phyloP scores from a whole-genome alignment of 1,284 basidiomycete genomes.

The Papiliotrema flavescens region DNA sequence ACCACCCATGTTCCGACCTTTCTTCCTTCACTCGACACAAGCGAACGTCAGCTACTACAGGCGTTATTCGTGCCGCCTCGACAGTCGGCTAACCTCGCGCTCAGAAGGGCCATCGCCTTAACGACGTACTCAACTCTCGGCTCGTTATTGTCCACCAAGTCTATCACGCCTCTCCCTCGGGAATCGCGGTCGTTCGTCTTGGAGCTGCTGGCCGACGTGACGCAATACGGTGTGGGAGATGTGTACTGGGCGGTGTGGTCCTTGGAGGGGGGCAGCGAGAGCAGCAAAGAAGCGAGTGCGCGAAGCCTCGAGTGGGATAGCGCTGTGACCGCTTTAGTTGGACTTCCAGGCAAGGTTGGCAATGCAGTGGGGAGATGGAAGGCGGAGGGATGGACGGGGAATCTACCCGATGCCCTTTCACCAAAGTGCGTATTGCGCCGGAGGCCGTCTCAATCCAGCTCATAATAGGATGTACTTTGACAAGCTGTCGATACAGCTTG shows the following conservation, averaged over 20 bases:
- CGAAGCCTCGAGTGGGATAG: slow-evolving; percentile 39
- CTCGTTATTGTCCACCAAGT: slow-evolving; percentile 5
- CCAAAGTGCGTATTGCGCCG: slow-evolving; percentile 18
- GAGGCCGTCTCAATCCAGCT: slow-evolving; percentile 23
- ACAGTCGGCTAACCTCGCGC: background rate
- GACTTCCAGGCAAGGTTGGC: slow-evolving; percentile 36
- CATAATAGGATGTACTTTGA: slow-evolving; percentile 58
- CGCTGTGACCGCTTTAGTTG: slow-evolving; percentile 21
- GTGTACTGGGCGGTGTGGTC: slow-evolving; percentile 56
- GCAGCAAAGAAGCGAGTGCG: slow-evolving; percentile 5
- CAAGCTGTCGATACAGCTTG: slow-evolving; percentile 47
- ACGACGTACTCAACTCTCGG: slow-evolving; percentile 30
- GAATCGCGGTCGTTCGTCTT: slow-evolving; percentile 31
- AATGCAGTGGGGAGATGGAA: slow-evolving; percentile 48
- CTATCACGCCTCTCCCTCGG: slow-evolving; percentile 8
- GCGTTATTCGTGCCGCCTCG: slow-evolving; percentile 28
- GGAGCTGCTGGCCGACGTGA: slow-evolving; percentile 56
- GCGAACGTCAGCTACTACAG: slow-evolving; percentile 19
- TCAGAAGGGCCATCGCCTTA: slow-evolving; percentile 24
- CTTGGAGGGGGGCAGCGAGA: background rate
- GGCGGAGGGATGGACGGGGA: slow-evolving; percentile 35
- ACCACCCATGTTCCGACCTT: slow-evolving; percentile 61
- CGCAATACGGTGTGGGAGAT: slow-evolving; percentile 64
- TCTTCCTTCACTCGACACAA: slow-evolving; percentile 57
- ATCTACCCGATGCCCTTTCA: slow-evolving; percentile 20